Evolutionary conservation across 192 early-diverging fungal genomes (phyloP), one percentile per base, ranked within the genome.

Genomic region (Entrophospora sp.): DNA sequence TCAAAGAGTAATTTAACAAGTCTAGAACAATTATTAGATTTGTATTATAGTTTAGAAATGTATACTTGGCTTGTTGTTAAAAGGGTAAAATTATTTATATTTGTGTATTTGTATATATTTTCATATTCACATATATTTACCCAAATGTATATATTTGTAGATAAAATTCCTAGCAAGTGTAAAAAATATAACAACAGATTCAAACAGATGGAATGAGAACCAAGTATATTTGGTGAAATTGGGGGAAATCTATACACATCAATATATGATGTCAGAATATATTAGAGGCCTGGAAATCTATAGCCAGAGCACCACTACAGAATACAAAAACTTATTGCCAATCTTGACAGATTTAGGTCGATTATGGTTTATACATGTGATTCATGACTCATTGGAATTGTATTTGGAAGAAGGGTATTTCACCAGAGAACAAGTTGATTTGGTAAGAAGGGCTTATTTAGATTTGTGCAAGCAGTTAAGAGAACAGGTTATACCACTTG

Each of bases 381-480:
- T 81, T 5, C 63, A 72, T 25, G 72, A 71, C 12, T 74, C 70
- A 38, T 61, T 78, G 36, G 74, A 77, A 31, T 48, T 77, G 59
- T 73, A 77, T 40, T 61, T 77, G 35, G 72, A 77, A 67, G 76
- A 79, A 58, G 81, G 77, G 8, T 84, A 78, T 68, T 73, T 83
- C 30, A 70, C 63, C 31, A 67, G 71, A 1, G 59, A 68, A 0
- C 80, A 82, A 22, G 74, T 73, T 24, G 74, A 75, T 18, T 44
- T 53, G 18, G 40, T 84, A 40, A 72, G 75, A n/a, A 70, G 66
- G 8, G 22, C 63, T 35, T 73, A 76, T 71, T 71, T 75, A 40
- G 63, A 74, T 18, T 63, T 69, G 24, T 81, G 76, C 57, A 72
- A 68, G 67, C 73, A 73, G 6, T 46, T 79, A n/a, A 71, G 83